These are phyloP conservation scores for Retiboletus fuscus DNA, from an alignment of 1,284 basidiomycete genomes.

Conservation along the genomic window DNA sequence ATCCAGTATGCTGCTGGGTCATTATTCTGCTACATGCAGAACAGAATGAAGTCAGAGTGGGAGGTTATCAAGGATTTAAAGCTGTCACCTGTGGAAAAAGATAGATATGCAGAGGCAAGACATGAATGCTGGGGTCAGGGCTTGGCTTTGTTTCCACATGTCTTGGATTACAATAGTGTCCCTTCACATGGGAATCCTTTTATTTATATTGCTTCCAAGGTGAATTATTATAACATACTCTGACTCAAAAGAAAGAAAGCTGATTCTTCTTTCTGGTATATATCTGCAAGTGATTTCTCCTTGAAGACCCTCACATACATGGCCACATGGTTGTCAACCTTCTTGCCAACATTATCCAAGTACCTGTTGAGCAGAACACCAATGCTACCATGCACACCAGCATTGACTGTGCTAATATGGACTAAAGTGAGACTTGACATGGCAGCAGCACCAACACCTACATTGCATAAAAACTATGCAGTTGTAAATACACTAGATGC, in stretches of 20 bases:
- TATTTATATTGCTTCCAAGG: no score
- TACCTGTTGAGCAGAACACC: conserved; percentile 89
- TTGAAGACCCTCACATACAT: conserved; percentile 91
- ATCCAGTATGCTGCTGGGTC: conserved; percentile 32
- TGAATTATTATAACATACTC: no score
- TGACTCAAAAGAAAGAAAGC: no score
- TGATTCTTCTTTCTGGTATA: conserved; percentile 86
- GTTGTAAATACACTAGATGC: no score
- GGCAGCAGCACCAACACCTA: conserved; percentile 96
- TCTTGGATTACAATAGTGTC: no score
- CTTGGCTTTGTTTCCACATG: no score
- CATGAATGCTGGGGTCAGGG: no score
- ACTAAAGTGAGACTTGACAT: conserved; percentile 97
- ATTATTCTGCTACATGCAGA: conserved; percentile 20
- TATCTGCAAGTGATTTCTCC: conserved; percentile 83
- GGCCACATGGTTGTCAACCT: conserved; percentile 97
- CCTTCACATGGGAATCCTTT: no score
- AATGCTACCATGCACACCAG: conserved; percentile 85
- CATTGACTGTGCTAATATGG: conserved; percentile 88
- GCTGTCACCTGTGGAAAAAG: not conserved
- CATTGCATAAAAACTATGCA: conserved; percentile 98
- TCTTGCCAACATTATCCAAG: conserved; percentile 98
- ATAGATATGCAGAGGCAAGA: no score
- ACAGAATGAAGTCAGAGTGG: conserved; percentile 13
- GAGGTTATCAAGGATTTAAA: not conserved